Evolutionary conservation across 2,329 filamentous ascomycete genomes (phyloP).

Genomic region (Huntiella moniliformis): DNA sequence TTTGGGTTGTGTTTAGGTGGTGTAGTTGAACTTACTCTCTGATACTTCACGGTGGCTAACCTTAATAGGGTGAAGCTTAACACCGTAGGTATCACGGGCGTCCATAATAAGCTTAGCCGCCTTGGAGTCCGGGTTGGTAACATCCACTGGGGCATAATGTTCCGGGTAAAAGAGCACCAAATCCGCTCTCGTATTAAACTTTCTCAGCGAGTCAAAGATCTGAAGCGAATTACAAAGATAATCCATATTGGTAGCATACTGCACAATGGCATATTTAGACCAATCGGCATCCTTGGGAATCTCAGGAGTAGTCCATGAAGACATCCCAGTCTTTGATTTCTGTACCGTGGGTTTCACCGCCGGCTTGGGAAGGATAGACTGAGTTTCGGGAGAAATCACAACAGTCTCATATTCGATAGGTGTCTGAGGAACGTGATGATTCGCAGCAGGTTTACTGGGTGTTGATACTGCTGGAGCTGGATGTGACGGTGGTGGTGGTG

Average conservation of each 20-base stretch:
- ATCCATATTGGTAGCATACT: slow-evolving; percentile 28
- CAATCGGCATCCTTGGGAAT: slow-evolving; percentile 19
- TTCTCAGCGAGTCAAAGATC: slow-evolving; percentile 27
- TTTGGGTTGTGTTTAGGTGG: not conserved
- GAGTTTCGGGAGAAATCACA: slow-evolving; percentile 1
- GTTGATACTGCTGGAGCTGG: not conserved
- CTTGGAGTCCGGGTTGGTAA: slow-evolving; percentile 15
- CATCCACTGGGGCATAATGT: slow-evolving; percentile 17
- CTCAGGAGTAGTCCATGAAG: slow-evolving; percentile 2
- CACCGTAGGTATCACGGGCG: slow-evolving; percentile 26
- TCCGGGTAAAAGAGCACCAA: slow-evolving; percentile 28
- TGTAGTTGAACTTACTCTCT: slow-evolving; percentile 19
- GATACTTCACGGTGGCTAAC: slow-evolving; percentile 19
- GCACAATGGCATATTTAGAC: slow-evolving; percentile 28
- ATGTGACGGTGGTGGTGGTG: slow-evolving; percentile 1
- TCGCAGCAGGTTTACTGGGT: not conserved
- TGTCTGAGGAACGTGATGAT: not conserved
- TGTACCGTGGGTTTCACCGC: not conserved
- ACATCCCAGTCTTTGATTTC: not conserved
- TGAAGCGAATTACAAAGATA: slow-evolving; percentile 33
- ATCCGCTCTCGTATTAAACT: slow-evolving; percentile 24
- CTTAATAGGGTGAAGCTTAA: slow-evolving; percentile 24
- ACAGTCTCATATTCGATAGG: not conserved
- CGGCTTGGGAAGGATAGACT: not conserved
- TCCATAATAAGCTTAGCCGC: slow-evolving; percentile 22